Percentiles rank a stretch among this genome's conserved stretches.
These are phyloP conservation scores for Digitaria exilis DNA, from an alignment of 202 grass and related monocot species.

Conservation along the genomic window DNA sequence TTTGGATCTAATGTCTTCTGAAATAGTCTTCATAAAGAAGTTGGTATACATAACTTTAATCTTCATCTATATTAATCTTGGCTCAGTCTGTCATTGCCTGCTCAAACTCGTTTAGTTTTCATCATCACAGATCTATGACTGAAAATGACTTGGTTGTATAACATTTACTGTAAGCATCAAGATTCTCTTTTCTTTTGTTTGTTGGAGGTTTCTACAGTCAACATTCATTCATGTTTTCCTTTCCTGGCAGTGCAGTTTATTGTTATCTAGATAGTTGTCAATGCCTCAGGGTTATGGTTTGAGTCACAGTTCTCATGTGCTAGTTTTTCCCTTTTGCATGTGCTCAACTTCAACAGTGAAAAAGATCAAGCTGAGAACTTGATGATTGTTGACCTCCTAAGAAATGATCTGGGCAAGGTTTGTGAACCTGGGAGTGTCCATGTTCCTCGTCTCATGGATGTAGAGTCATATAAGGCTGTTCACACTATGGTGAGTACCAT, in stretches of 20 bases:
- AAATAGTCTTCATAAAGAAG: not conserved
- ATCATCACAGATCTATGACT: not conserved
- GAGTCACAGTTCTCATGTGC: not conserved
- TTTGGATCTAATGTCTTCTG: not conserved
- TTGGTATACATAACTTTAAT: not conserved
- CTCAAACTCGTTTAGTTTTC: not conserved
- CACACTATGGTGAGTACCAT: conserved; percentile 95
- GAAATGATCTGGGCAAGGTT: conserved; percentile 87
- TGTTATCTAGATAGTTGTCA: not conserved
- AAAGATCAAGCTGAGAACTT: conserved; percentile 97
- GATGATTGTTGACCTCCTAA: conserved; percentile 97
- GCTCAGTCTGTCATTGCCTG: not conserved
- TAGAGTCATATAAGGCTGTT: conserved; percentile 84
- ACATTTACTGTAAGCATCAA: not conserved
- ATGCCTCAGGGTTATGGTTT: not conserved
- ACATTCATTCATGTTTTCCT: no score
- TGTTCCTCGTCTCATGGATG: conserved; percentile 78
- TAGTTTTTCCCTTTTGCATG: conserved; percentile 22
- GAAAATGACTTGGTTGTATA: not conserved
- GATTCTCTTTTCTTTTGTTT: not conserved
- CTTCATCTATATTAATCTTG: not conserved
- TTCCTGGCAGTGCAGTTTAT: conserved; percentile 1
- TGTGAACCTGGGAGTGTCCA: conserved; percentile 78
- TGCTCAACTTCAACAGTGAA: conserved; percentile 63
- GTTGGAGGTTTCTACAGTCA: not conserved